These are phyloP conservation scores for Davidsoniella neocaledoniae DNA, from an alignment of 2,329 filamentous ascomycete species.

Conservation along the genomic window DNA sequence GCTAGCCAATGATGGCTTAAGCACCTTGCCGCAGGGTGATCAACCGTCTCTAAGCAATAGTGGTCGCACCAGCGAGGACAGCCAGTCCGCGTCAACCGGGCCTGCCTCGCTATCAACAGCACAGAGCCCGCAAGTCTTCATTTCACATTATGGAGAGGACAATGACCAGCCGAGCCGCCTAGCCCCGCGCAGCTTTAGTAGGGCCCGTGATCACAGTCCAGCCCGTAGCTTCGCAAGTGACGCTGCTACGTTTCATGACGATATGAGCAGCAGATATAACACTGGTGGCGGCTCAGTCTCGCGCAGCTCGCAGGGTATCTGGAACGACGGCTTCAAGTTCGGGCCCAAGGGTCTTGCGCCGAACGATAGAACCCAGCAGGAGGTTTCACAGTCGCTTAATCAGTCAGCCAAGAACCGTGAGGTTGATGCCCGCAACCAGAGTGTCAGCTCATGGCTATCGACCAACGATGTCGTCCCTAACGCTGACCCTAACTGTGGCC, in stretches of 20 bases:
- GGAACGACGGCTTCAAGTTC: not conserved
- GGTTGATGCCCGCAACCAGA: conserved; percentile 29
- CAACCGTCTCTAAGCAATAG: not conserved
- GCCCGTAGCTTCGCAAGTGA: conserved; percentile 9
- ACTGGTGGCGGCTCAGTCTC: not conserved
- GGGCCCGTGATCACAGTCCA: not conserved
- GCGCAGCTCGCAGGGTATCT: not conserved
- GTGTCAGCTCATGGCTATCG: conserved; percentile 35
- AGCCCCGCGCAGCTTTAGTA: not conserved
- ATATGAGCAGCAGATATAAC: conserved; percentile 5
- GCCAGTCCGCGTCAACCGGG: not conserved
- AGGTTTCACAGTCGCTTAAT: conserved; percentile 28
- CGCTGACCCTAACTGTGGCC: not conserved
- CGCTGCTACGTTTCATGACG: conserved; percentile 7
- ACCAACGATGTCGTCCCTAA: no score
- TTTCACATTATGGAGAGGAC: not conserved
- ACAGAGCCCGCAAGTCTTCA: not conserved
- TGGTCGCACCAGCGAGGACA: conserved; percentile 2
- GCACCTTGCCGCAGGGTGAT: not conserved
- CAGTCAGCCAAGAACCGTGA: conserved; percentile 27
- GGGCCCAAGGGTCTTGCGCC: conserved; percentile 5
- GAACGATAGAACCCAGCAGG: not conserved
- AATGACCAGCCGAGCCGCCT: not conserved
- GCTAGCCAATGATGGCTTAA: no score
- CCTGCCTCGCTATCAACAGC: not conserved